These are phyloP conservation scores for Talaromyces sp. DNA, from an alignment of 2,329 filamentous ascomycete genomes.

Conservation along the genomic window DNA sequence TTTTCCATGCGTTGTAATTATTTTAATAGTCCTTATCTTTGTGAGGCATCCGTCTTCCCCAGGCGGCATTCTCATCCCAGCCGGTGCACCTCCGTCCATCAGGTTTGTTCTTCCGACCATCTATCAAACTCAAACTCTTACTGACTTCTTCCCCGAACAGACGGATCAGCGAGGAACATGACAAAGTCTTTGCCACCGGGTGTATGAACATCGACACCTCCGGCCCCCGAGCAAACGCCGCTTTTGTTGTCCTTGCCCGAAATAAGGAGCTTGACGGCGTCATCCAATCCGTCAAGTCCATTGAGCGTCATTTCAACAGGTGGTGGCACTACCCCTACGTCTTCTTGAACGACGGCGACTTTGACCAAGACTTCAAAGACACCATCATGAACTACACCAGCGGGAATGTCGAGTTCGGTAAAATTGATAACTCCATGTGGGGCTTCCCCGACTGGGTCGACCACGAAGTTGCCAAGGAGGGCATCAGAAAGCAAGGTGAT, in stretches of 20 bases:
- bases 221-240: constrained; percentile 81
- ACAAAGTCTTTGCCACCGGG: constrained; percentile 91
- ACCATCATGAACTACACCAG: constrained; percentile 88
- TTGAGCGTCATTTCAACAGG: constrained; percentile 97
- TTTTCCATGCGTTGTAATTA: constrained; percentile 85
- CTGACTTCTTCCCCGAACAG: constrained; percentile 42
- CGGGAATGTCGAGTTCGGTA: constrained; percentile 81
- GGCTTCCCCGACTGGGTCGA: constrained; percentile 97
- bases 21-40: constrained; percentile 85
- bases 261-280: constrained; percentile 97
- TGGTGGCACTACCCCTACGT: constrained; percentile 99
- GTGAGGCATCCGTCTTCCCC: constrained; percentile 80
- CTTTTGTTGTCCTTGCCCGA: constrained; percentile 89
- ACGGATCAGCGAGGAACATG: constrained; percentile 94
- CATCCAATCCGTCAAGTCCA: constrained; percentile 92
- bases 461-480: constrained; percentile 86
- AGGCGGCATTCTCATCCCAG: constrained; percentile 78
- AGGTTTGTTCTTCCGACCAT: constrained; percentile 54
- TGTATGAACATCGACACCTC: constrained; percentile 72
- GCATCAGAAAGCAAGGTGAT: constrained; percentile 94
- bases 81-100: constrained; percentile 81
- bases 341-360: constrained; percentile 95
- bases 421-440: constrained; percentile 88
- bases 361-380: constrained; percentile 90
- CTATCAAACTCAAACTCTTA: not conserved